Evolutionary conservation across 345 rosid species (phyloP).

Genomic region (Gossypioides kirkii): DNA sequence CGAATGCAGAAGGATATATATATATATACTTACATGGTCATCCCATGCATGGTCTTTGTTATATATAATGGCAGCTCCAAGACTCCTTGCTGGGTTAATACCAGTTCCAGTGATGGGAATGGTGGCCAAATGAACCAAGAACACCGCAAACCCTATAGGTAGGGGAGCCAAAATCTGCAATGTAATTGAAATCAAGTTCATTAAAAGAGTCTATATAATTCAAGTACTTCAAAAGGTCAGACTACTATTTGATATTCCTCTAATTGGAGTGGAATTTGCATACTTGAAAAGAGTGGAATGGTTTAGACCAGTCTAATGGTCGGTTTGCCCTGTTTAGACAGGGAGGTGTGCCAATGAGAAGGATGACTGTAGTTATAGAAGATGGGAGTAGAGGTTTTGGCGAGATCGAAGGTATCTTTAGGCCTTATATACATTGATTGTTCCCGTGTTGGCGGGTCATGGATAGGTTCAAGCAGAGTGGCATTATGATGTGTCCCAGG

Average conservation of each 20-base stretch:
- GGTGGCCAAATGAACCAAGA: conserved; percentile 68
- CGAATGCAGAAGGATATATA: background rate
- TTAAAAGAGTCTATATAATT: background rate
- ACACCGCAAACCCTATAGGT: conserved; percentile 67
- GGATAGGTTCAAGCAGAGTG: too few species aligned
- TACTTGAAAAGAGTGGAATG: background rate
- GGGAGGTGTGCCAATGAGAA: too few species aligned
- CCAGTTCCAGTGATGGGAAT: conserved; percentile 70
- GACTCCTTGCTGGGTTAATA: conserved; percentile 70
- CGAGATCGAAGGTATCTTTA: too few species aligned
- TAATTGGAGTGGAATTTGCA: background rate
- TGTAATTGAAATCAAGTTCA: background rate
- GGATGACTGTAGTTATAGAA: too few species aligned
- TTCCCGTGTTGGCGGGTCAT: too few species aligned
- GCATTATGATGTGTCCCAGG: too few species aligned
- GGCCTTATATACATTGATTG: too few species aligned
- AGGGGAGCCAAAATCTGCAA: conserved; percentile 70
- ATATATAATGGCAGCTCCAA: conserved; percentile 64
- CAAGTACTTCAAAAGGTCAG: background rate
- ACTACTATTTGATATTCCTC: background rate
- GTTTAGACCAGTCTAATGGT: background rate
- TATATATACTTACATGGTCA: conserved; percentile 37
- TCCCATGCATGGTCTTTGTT: conserved; percentile 51
- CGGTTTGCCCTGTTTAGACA: too few species aligned
- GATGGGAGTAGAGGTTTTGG: too few species aligned